A percentile compares a stretch with the other conserved stretches of the same genome.
Conservation (phyloP, 768 basidiomycete genomes). For the Nevesoporus exiguus region DNA sequence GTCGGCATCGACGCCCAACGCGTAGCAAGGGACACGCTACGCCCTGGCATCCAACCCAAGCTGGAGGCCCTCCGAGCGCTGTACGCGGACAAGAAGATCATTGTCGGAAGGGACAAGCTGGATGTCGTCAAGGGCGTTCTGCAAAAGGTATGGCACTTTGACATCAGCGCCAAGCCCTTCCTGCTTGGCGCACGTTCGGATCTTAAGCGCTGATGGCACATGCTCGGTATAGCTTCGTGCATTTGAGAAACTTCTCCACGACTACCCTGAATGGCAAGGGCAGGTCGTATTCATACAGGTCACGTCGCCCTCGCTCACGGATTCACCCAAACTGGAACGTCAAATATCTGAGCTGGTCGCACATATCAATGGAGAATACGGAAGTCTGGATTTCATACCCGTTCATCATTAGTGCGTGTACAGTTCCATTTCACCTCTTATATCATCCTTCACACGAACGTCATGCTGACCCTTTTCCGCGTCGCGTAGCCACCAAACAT, state of each 20-base stretch:
- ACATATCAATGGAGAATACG: slow-evolving; percentile 94
- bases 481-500: slow-evolving; percentile 77
- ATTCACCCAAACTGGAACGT: slow-evolving; percentile 90
- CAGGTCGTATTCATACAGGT: slow-evolving; percentile 81
- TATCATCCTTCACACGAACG: not conserved
- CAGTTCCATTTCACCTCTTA: not conserved
- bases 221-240: slow-evolving; percentile 67
- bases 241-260: slow-evolving; percentile 89
- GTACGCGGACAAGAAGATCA: slow-evolving; percentile 97
- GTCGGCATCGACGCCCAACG: slow-evolving; percentile 94
- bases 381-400: slow-evolving; percentile 90
- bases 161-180: not conserved
- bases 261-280: slow-evolving; percentile 94
- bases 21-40: slow-evolving; percentile 77
- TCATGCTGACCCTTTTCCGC: not conserved
- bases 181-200: not conserved
- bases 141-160: slow-evolving; percentile 64
- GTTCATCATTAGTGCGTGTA: slow-evolving; percentile 90
- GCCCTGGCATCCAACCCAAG: slow-evolving; percentile 87
- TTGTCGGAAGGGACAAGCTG: slow-evolving; percentile 94
- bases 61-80: slow-evolving; percentile 76
- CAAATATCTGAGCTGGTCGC: slow-evolving; percentile 92
- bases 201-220: not conserved
- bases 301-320: slow-evolving; percentile 87
- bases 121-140: slow-evolving; percentile 98